Conservation (phyloP, 2,329 filamentous ascomycete genomes). For the Alternaria rosae region DNA sequence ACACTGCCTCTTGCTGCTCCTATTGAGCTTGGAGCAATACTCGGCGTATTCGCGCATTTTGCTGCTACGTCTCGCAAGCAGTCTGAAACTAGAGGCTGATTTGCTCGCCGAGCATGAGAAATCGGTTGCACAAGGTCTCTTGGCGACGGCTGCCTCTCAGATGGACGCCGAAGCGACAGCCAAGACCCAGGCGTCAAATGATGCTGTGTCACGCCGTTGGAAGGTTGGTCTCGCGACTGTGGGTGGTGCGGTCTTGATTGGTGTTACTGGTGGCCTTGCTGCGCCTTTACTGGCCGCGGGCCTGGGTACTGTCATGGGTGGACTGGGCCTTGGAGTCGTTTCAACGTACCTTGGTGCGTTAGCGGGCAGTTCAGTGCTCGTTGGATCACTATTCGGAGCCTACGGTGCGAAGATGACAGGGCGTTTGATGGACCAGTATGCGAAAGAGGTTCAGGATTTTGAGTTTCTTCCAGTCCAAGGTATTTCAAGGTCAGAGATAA, state of each 20-base stretch:
- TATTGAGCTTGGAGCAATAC: conserved; percentile 80
- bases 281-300: conserved; percentile 78
- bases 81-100: conserved; percentile 69
- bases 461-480: conserved; percentile 77
- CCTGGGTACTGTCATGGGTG: conserved; percentile 78
- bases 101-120: conserved; percentile 74
- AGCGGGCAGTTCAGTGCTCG: conserved; percentile 77
- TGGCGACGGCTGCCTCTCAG: conserved; percentile 68
- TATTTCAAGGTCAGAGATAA: conserved; percentile 7
- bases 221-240: conserved; percentile 87
- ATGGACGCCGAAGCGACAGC: conserved; percentile 80
- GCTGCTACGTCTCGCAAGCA: conserved; percentile 73
- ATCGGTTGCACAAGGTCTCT: conserved; percentile 74
- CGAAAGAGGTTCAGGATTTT: conserved; percentile 85
- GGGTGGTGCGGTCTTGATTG: conserved; percentile 83
- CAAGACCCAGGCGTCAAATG: conserved; percentile 73
- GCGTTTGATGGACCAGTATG: conserved; percentile 84
- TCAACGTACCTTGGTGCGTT: conserved; percentile 80
- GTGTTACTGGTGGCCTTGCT: conserved; percentile 78
- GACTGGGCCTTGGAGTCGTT: conserved; percentile 75
- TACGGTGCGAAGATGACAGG: conserved; percentile 83
- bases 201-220: conserved; percentile 68
- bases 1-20: conserved; percentile 72
- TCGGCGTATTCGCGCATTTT: conserved; percentile 74
- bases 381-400: conserved; percentile 87